Base-by-base conservation (phyloP, 176 grass and related monocot species). In the Phoenix dactylifera region DNA sequence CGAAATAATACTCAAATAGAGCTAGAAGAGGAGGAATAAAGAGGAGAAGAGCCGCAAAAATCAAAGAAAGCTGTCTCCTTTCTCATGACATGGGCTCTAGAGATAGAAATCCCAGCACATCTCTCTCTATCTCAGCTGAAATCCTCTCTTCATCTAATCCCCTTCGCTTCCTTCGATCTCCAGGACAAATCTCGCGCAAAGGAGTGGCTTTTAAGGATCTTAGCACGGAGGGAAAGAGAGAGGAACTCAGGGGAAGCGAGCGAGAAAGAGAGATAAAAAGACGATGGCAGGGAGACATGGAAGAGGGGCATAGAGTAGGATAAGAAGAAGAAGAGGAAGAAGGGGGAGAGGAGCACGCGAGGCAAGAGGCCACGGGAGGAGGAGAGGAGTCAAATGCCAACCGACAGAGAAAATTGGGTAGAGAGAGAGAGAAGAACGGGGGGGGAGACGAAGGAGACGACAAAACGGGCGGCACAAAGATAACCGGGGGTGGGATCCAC, bases 381-480 rank as follows among this genome's bases (percentile, higher is more conserved):
- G 35, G 35, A 14, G 35, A 44, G 35, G 35, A 44, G 35, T 44
- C 35, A 44, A 44, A 44, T 12, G 10, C 9, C 14, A 44, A 10
- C 9, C 9, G 35, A 44, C 35, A 44, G 35, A 44, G 35, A 17
- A 17, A 24, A 66, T 9, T 12, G 1, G 35, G 35, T 44, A 44
- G 35, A 58, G 67, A 73, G 22, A 10, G 56, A 51, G 18, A 18
- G 24, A 51, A 51, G 14, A 5, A 24, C 14, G 48, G 62, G 30
- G 39, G 51, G 54, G 59, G 82, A 82, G 58, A 14, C 76, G 69
- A 72, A 79, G 77, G 89, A 88, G 74, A 94, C 81, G 84, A 88
- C 85, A 94, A 94, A 85, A 72, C 74, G 71, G 81, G 64, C 84
- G 78, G 75, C 84, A 71, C 19, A 59, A 84, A 82, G 80, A 84